Base-by-base conservation (phyloP, 1,139 yeast genomes). In the Blastobotrys ciferrii region DNA sequence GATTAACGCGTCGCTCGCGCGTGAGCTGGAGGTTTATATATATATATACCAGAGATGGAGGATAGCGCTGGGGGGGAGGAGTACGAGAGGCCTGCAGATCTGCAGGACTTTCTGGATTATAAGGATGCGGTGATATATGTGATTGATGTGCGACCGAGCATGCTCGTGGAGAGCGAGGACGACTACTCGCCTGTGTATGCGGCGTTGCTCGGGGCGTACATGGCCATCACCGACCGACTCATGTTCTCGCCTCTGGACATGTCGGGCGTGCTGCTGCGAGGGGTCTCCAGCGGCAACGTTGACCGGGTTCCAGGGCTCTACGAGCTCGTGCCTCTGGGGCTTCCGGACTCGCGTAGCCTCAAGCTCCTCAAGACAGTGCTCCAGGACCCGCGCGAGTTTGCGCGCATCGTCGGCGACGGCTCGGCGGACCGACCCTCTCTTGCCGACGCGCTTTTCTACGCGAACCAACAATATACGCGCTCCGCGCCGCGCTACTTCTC, bases 51-150 rank as follows among this genome's bases (percentile, higher is more conserved):
- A 23, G 28, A 9, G 9, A 23, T 23, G 25, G 40, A 36, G 18
- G 18, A 36, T n/a, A 28, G 9, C 30, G n/a, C n/a, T n/a, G n/a
- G n/a, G n/a, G 14, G 12, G 4, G 40, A 36, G 9, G 40, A 36
- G 13, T 7, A 39, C 15, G 42, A 39, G 11, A 15, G 25, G 33
- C 33, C 42, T 9, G 33, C 33, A 7, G 42, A 28, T n/a, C 47
- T 44, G 39, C 40, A 54, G 56, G 64, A 62, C 49, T 58, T 51
- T 52, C 46, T 51, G 25, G 62, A 62, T 23, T 55, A 53, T 39
- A 61, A 61, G 43, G 71, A 67, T 49, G 69, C 73, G 6, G 51
- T 67, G 30, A 53, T 70, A 18, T 69, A 64, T 51, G 60, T 63
- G 25, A 61, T 70, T 45, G 73, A 69, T 40, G 67, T 62, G n/a